Evolutionary conservation across 78 protist species (phyloP).

Genomic region (Dictyostelium citrinum): DNA sequence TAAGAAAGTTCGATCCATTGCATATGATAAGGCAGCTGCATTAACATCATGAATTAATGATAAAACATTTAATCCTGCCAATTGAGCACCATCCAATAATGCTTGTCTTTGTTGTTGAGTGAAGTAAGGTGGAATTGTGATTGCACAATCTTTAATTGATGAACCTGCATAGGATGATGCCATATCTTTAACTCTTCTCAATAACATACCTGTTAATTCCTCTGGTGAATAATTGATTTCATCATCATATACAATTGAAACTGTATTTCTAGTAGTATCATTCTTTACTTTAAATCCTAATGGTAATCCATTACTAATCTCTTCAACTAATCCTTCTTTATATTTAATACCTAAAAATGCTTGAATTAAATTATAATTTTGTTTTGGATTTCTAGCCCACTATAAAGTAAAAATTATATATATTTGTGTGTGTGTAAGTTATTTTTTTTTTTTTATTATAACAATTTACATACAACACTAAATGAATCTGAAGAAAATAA

Average conservation of each 20-base stretch:
- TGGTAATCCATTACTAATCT: slow-evolving; percentile 33
- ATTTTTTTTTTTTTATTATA: no score
- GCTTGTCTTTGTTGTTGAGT: slow-evolving; percentile 84
- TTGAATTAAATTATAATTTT: slow-evolving; percentile 17
- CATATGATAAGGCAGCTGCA: slow-evolving; percentile 69
- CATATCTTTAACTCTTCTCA: slow-evolving; percentile 19
- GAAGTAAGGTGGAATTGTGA: slow-evolving; percentile 84
- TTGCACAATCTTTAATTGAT: slow-evolving; percentile 45
- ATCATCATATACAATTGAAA: slow-evolving; percentile 7
- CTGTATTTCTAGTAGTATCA: slow-evolving; percentile 57
- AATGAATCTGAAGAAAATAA: slow-evolving; percentile 78
- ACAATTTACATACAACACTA: slow-evolving; percentile 39
- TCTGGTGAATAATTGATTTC: slow-evolving; percentile 48
- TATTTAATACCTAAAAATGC: slow-evolving; percentile 32
- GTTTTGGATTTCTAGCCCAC: slow-evolving; percentile 79
- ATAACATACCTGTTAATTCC: slow-evolving; percentile 67
- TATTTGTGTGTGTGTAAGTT: no score
- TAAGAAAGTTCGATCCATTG: slow-evolving; percentile 34
- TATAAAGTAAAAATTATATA: neutral
- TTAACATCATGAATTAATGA: slow-evolving; percentile 40
- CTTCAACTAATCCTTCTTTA: slow-evolving; percentile 8
- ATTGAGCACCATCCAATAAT: slow-evolving; percentile 80
- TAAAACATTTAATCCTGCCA: slow-evolving; percentile 77
- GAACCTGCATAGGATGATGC: slow-evolving; percentile 19
- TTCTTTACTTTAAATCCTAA: slow-evolving; percentile 45